Conservation (phyloP, 208 protist species). For the Trypanosoma lewisi region DNA sequence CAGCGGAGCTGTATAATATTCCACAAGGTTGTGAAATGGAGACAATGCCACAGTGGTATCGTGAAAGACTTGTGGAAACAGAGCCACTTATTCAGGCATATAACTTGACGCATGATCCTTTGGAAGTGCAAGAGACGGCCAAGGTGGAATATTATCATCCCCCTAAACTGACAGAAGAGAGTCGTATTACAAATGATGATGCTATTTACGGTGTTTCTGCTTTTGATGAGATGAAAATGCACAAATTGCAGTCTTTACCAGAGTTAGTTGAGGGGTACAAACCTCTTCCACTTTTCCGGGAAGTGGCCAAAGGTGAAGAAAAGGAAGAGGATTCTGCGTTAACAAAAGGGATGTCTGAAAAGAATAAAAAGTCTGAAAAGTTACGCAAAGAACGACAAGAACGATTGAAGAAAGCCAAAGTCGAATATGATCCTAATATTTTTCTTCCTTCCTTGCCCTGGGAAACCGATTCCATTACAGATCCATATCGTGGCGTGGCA, state of each 20-base stretch:
- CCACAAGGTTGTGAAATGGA: constrained; percentile 55
- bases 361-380: constrained; percentile 72
- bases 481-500: constrained; percentile 79
- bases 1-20: constrained; percentile 66
- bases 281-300: constrained; percentile 75
- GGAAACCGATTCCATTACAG: constrained; percentile 84
- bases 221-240: constrained; percentile 85
- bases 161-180: constrained; percentile 46
- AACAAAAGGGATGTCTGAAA: constrained; percentile 32
- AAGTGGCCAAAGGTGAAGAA: constrained; percentile 47
- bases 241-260: constrained; percentile 66
- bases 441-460: constrained; percentile 81
- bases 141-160: constrained; percentile 65
- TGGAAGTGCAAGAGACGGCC: constrained; percentile 40
- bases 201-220: constrained; percentile 56
- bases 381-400: constrained; percentile 76
- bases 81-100: constrained; percentile 78
- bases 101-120: constrained; percentile 74
- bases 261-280: constrained; percentile 84
- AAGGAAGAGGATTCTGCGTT: constrained; percentile 13
- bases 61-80: constrained; percentile 71
- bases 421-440: constrained; percentile 79
- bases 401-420: constrained; percentile 67
- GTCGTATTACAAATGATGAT: constrained; percentile 78
- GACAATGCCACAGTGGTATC: constrained; percentile 81